A percentile compares a stretch with the other conserved stretches of the same genome.
Evolutionary conservation across 129 eudicot genomes (phyloP).

Genomic region (Kitagawia praeruptora): DNA sequence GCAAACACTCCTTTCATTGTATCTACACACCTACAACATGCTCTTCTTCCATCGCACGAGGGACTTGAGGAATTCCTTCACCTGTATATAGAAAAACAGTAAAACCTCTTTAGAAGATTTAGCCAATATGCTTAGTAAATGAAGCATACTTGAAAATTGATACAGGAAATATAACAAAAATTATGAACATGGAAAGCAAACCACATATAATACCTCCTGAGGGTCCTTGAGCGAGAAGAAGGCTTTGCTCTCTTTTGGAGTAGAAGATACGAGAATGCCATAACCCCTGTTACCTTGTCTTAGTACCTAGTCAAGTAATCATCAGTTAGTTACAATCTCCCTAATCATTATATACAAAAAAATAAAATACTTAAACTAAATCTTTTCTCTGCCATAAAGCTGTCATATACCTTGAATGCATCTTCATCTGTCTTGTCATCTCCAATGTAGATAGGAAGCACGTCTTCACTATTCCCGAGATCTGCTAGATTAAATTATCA

Average conservation of each 20-base stretch:
- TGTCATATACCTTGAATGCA: slow-evolving; percentile 65
- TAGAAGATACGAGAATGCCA: slow-evolving; percentile 52
- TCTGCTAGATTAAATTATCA: slow-evolving; percentile 26
- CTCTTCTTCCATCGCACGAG: slow-evolving; percentile 42
- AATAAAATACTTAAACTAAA: not conserved
- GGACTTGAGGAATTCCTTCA: slow-evolving; percentile 49
- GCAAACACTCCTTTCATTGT: not conserved
- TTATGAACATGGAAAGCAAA: not conserved
- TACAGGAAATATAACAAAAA: not conserved
- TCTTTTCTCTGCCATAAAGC: not conserved
- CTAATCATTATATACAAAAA: not conserved
- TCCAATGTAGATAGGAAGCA: slow-evolving; percentile 87
- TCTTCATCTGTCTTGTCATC: slow-evolving; percentile 95
- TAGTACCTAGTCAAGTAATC: slow-evolving; percentile 33
- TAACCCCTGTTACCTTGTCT: slow-evolving; percentile 48
- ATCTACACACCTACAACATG: not conserved
- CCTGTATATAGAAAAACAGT: slow-evolving; percentile 18
- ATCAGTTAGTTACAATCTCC: not conserved
- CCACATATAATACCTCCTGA: slow-evolving; percentile 37
- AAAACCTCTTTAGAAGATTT: not conserved
- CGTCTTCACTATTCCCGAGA: slow-evolving; percentile 39
- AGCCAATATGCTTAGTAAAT: not conserved
- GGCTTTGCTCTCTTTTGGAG: slow-evolving; percentile 60
- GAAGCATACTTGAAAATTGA: not conserved
- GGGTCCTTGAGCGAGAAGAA: slow-evolving; percentile 54